Evolutionary conservation across 2,329 filamentous ascomycete species (phyloP).

Genomic region (Talaromyces atroroseus): DNA sequence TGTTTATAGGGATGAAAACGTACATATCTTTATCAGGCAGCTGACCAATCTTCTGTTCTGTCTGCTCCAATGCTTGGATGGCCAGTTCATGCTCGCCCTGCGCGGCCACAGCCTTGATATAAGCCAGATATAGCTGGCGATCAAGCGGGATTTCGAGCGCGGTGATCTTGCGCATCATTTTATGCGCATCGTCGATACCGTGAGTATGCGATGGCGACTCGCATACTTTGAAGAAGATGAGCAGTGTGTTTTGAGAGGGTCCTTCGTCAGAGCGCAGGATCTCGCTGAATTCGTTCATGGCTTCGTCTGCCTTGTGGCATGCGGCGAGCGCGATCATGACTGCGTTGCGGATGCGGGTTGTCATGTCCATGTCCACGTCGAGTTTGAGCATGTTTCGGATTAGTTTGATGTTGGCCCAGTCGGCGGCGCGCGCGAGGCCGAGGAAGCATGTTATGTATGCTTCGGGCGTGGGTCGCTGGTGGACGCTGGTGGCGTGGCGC

Average conservation of each 20-base stretch:
- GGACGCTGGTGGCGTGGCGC: constrained; percentile 65
- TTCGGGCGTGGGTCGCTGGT: constrained; percentile 62
- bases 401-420: constrained; percentile 62
- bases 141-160: constrained; percentile 75
- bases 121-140: constrained; percentile 66
- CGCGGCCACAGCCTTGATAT: constrained; percentile 68
- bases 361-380: constrained; percentile 71
- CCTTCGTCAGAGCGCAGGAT: constrained; percentile 82
- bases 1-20: constrained; percentile 38
- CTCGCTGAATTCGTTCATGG: constrained; percentile 75
- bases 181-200: constrained; percentile 44
- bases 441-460: constrained; percentile 75
- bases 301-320: constrained; percentile 60
- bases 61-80: constrained; percentile 59
- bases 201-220: constrained; percentile 47
- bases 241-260: constrained; percentile 73
- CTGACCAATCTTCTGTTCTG: constrained; percentile 61
- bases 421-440: constrained; percentile 59
- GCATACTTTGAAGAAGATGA: constrained; percentile 74
- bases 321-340: constrained; percentile 80
- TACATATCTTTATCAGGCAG: constrained; percentile 66
- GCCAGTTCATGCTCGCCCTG: constrained; percentile 66
- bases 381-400: constrained; percentile 94
- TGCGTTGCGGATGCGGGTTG: constrained; percentile 72
- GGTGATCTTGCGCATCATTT: constrained; percentile 53